phyloP scores from a whole-genome alignment of 805 yeast species.

The Pichia cabralensis region DNA sequence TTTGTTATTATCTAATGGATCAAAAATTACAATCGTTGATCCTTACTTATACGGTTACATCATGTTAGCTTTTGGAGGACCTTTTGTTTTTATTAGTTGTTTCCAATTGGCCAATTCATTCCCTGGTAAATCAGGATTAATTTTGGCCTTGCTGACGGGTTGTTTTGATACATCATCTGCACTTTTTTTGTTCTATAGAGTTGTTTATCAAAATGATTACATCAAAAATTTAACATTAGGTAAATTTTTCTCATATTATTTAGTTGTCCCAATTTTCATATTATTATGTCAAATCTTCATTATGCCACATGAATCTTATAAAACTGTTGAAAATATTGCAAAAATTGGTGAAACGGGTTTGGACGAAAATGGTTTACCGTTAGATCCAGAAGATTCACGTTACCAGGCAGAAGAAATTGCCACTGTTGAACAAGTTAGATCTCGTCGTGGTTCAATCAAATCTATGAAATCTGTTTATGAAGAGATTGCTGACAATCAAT shows the following conservation, averaged over 20 bases:
- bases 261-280: constrained; percentile 72
- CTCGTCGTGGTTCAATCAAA: constrained; percentile 29
- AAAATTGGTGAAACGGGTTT: constrained; percentile 64
- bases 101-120: constrained; percentile 85
- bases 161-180: constrained; percentile 93
- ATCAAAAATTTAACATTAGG: constrained; percentile 33
- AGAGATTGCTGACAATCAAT: constrained; percentile 49
- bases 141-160: constrained; percentile 81
- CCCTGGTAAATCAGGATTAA: constrained; percentile 72
- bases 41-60: constrained; percentile 68
- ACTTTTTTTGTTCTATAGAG: constrained; percentile 62
- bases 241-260: constrained; percentile 55
- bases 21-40: constrained; percentile 32
- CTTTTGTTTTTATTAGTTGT: constrained; percentile 82
- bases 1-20: constrained; percentile 18
- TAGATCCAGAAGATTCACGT: constrained; percentile 36
- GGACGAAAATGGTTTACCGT: constrained; percentile 56
- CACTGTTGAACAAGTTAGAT: constrained; percentile 13
- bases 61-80: constrained; percentile 80
- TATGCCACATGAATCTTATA: constrained; percentile 75
- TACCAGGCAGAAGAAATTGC: constrained; percentile 14
- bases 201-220: constrained; percentile 42
- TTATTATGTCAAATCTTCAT: constrained; percentile 60
- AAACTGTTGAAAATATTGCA: constrained; percentile 57
- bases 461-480: constrained; percentile 50